A percentile compares a stretch with the other conserved stretches of the same genome.
phyloP scores from a whole-genome alignment of 2,329 filamentous ascomycete species.

The Hypomyces rosellus region DNA sequence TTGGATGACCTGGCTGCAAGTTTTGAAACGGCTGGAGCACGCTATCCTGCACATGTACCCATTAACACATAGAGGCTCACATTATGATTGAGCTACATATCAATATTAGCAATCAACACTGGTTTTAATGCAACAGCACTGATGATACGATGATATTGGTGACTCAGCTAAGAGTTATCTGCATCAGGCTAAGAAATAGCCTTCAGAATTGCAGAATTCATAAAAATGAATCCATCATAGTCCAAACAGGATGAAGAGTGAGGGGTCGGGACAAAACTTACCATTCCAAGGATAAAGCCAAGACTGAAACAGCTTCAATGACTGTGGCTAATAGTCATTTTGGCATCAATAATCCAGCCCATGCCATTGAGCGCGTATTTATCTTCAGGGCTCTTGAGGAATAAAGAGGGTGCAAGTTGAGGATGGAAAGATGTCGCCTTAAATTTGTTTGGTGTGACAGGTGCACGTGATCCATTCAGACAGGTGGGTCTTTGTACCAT shows the following conservation, averaged over 20 bases:
- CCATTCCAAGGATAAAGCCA: not conserved
- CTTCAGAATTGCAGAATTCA: conserved; percentile 48
- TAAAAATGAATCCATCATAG: conserved; percentile 26
- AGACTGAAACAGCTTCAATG: not conserved
- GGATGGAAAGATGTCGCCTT: not conserved
- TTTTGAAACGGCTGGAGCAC: conserved; percentile 41
- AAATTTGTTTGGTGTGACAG: not conserved
- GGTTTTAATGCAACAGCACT: not conserved
- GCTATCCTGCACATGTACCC: conserved; percentile 38
- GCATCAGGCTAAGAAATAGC: conserved; percentile 21
- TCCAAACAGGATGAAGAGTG: not conserved
- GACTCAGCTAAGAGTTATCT: conserved; percentile 25
- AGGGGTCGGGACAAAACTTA: conserved; percentile 16
- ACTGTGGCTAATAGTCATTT: not conserved
- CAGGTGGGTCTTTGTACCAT: not conserved
- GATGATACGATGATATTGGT: no score
- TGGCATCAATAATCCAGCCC: not conserved
- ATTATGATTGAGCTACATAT: not conserved
- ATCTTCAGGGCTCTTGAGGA: not conserved
- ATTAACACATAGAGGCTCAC: conserved; percentile 24
- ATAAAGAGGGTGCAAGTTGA: not conserved
- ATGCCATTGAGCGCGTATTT: not conserved
- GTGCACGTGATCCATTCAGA: not conserved
- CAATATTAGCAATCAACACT: not conserved
- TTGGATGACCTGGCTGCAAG: conserved; percentile 43